A percentile compares a stretch with the other conserved stretches of the same genome.
phyloP scores from a whole-genome alignment of 257 asterid genomes.

The Fraxinus anomala region DNA sequence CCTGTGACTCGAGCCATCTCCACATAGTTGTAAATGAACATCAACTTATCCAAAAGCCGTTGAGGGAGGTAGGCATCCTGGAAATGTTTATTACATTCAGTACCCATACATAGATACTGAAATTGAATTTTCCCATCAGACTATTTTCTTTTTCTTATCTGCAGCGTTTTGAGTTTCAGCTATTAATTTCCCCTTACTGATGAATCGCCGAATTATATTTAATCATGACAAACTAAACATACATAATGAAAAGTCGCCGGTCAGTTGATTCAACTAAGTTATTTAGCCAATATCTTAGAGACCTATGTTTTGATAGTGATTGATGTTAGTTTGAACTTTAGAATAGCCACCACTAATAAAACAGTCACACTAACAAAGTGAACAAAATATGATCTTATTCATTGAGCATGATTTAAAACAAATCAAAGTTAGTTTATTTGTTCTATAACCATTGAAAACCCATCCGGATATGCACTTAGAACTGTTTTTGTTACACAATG shows the following conservation, averaged over 20 bases:
- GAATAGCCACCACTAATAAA: background rate
- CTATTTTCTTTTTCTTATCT: background rate
- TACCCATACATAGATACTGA: constrained; percentile 16
- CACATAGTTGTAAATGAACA: constrained; percentile 89
- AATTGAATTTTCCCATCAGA: constrained; percentile 10
- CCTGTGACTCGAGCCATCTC: constrained; percentile 99
- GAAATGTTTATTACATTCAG: constrained; percentile 30
- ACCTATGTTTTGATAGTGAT: background rate
- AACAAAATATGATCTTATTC: background rate
- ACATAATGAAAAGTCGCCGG: constrained; percentile 1
- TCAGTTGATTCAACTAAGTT: constrained; percentile 8
- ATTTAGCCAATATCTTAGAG: constrained; percentile 12
- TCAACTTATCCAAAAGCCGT: constrained; percentile 93
- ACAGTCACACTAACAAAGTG: background rate
- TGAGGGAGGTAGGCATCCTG: constrained; percentile 99
- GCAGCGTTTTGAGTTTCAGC: background rate
- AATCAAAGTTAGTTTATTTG: background rate
- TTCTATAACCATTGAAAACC: background rate
- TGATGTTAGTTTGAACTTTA: background rate
- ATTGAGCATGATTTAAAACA: background rate
- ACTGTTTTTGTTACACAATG: background rate
- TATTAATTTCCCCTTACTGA: background rate
- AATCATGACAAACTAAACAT: constrained; percentile 8
- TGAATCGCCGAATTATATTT: constrained; percentile 7
- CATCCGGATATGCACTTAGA: background rate